phyloP scores from a whole-genome alignment of 2,329 filamentous ascomycete genomes.

The Paracoccidioides brasiliensis region DNA sequence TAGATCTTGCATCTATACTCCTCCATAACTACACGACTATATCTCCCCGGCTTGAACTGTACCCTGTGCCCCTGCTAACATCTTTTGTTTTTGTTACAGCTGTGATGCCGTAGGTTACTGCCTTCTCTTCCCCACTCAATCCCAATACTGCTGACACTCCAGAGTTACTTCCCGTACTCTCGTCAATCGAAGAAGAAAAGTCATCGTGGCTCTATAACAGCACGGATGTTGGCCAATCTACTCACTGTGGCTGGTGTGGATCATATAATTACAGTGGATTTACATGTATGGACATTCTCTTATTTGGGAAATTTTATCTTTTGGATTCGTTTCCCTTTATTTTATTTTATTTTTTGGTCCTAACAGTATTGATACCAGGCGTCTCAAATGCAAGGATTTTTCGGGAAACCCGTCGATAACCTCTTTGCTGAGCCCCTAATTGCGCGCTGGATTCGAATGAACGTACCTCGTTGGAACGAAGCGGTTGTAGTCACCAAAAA shows the following conservation, averaged over 20 bases:
- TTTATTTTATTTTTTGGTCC: not conserved
- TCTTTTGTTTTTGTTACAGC: slow-evolving; percentile 17
- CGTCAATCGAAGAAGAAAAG: slow-evolving; percentile 99
- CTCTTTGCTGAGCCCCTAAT: slow-evolving; percentile 91
- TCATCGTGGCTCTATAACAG: slow-evolving; percentile 89
- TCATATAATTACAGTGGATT: slow-evolving; percentile 93
- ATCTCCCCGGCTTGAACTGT: not conserved
- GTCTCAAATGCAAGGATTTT: slow-evolving; percentile 99
- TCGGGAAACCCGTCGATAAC: slow-evolving; percentile 94
- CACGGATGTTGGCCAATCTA: slow-evolving; percentile 91
- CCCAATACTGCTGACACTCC: slow-evolving; percentile 24
- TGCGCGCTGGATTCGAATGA: slow-evolving; percentile 85
- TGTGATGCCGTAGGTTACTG: slow-evolving; percentile 35
- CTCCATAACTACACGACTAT: not conserved
- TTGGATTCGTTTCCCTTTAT: not conserved
- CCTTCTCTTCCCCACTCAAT: slow-evolving; percentile 3
- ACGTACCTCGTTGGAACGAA: slow-evolving; percentile 73
- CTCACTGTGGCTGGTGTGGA: slow-evolving; percentile 87
- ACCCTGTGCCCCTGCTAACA: not conserved
- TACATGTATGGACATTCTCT: slow-evolving; percentile 50
- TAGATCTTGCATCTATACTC: slow-evolving; percentile 8
- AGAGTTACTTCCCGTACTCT: slow-evolving; percentile 89
- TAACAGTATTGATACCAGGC: slow-evolving; percentile 32
- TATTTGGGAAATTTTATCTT: not conserved
- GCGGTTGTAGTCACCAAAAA: slow-evolving; percentile 98